These are phyloP conservation scores for Fraxinus floribunda DNA, from an alignment of 305 asterid species.

Conservation along the genomic window DNA sequence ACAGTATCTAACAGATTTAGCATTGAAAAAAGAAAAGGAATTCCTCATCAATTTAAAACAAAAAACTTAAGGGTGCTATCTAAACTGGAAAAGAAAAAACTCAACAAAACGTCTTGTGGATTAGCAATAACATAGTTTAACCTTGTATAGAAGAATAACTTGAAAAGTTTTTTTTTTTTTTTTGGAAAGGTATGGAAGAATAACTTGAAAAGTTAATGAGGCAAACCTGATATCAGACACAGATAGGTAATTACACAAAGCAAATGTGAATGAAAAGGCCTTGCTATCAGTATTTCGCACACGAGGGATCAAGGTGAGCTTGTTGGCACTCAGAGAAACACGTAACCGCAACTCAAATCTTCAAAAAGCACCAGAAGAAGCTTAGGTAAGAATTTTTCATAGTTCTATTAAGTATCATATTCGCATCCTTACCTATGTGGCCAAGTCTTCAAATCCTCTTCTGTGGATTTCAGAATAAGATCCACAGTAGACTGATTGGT, in stretches of 20 bases:
- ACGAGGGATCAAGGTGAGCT: slow-evolving; percentile 77
- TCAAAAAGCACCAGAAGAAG: slow-evolving; percentile 30
- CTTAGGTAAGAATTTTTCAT: slow-evolving; percentile 7
- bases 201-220: slow-evolving; percentile 18
- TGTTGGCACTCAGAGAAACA: slow-evolving; percentile 62
- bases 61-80: neutral
- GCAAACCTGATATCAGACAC: slow-evolving; percentile 59
- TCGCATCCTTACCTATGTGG: slow-evolving; percentile 62
- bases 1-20: slow-evolving; percentile 27
- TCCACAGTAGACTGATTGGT: slow-evolving; percentile 62
- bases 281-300: slow-evolving; percentile 56
- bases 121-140: slow-evolving; percentile 11
- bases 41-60: neutral
- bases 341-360: slow-evolving; percentile 87
- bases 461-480: slow-evolving; percentile 71
- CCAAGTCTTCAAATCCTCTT: slow-evolving; percentile 80
- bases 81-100: neutral
- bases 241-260: slow-evolving; percentile 68
- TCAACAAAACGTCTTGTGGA: neutral
- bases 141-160: neutral
- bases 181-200: neutral
- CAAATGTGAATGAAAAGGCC: slow-evolving; percentile 69
- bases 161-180: neutral
- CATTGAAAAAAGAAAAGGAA: neutral
- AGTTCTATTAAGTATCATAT: slow-evolving; percentile 10